phyloP scores from a whole-genome alignment of 2,329 filamentous ascomycete genomes.

The Gaeumannomyces tritici region DNA sequence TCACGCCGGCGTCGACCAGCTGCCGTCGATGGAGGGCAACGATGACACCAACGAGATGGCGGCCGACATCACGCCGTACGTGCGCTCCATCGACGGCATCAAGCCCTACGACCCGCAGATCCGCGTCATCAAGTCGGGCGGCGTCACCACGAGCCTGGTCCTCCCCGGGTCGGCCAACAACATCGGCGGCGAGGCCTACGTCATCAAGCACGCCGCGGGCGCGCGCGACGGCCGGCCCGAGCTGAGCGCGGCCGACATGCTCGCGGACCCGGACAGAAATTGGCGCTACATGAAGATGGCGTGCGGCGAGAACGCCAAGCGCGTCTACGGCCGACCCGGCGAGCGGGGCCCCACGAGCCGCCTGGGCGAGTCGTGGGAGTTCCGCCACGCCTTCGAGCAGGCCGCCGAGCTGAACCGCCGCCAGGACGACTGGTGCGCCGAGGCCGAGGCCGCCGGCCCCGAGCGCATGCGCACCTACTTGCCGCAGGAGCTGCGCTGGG shows the following conservation, averaged over 20 bases:
- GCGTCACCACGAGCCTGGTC: conserved; percentile 59
- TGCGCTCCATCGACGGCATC: conserved; percentile 56
- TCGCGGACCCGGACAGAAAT: conserved; percentile 54
- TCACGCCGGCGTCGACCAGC: conserved; percentile 49
- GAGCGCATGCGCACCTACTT: conserved; percentile 47
- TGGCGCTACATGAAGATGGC: conserved; percentile 73
- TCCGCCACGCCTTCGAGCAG: conserved; percentile 58
- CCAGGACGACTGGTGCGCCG: conserved; percentile 60
- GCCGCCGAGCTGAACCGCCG: conserved; percentile 44
- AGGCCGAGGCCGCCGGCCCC: conserved; percentile 39
- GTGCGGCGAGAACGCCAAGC: conserved; percentile 61
- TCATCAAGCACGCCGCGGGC: conserved; percentile 59
- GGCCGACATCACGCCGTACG: conserved; percentile 56
- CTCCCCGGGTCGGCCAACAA: conserved; percentile 64
- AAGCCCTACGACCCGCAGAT: conserved; percentile 56
- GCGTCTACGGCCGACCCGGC: conserved; percentile 46
- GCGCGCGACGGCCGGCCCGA: conserved; percentile 49
- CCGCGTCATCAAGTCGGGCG: conserved; percentile 61
- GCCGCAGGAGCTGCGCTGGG: conserved; percentile 53
- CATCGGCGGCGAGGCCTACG: conserved; percentile 61
- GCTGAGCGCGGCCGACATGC: conserved; percentile 51
- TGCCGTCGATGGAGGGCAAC: conserved; percentile 45
- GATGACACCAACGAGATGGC: conserved; percentile 56
- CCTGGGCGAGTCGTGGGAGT: conserved; percentile 60
- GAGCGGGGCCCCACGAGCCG: conserved; percentile 47